Conservation (phyloP, 1,284 basidiomycete species). For the Sporisorium iseilematis-ciliati region DNA sequence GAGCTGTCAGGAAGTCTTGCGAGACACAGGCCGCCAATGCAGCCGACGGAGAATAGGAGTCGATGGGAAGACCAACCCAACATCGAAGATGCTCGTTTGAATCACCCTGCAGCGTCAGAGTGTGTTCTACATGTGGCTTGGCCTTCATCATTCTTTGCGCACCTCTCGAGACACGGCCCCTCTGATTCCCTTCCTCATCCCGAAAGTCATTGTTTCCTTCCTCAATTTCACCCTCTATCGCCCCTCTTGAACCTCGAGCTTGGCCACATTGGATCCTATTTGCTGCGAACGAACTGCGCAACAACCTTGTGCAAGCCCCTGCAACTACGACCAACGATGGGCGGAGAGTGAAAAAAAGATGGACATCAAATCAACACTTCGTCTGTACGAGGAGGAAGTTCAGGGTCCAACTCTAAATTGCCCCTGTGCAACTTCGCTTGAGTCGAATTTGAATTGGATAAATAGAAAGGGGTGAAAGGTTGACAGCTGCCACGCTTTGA, state of each 20-base stretch:
- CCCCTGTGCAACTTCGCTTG: slow-evolving; percentile 3
- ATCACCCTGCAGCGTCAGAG: not conserved
- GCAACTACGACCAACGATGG: not conserved
- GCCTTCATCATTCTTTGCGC: no score
- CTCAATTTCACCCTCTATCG: no score
- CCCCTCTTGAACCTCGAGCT: no score
- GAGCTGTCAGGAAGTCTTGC: slow-evolving; percentile 1
- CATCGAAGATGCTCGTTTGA: not conserved
- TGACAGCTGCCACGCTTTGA: slow-evolving; percentile 5
- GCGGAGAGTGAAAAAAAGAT: slow-evolving; percentile 1
- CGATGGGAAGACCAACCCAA: not conserved
- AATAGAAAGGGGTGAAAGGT: not conserved
- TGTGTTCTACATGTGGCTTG: no score
- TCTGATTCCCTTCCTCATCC: no score
- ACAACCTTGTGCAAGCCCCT: no score
- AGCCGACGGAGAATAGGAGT: slow-evolving; percentile 34
- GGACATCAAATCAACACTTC: slow-evolving; percentile 6
- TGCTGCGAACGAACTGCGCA: no score
- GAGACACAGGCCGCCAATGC: not conserved
- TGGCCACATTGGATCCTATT: no score
- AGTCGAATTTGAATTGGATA: not conserved
- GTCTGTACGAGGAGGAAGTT: not conserved
- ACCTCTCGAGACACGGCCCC: no score
- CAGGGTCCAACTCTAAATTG: slow-evolving; percentile 3
- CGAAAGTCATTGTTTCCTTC: no score